Conservation (phyloP, 1,284 basidiomycete species). For the Anthracocystis setariae region DNA sequence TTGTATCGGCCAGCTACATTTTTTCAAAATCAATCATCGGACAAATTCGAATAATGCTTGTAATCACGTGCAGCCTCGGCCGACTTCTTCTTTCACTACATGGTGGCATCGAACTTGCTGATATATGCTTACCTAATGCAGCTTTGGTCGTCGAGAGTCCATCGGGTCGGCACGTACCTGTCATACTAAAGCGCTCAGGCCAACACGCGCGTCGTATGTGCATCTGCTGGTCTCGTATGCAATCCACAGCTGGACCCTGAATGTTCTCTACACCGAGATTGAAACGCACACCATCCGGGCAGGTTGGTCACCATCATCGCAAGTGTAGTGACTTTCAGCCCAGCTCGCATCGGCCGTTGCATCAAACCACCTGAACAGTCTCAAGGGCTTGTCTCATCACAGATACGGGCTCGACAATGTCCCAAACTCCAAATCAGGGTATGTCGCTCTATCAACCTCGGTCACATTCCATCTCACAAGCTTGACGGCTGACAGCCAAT, state of each 20-base stretch:
- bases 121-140: constrained; percentile 24
- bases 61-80: constrained; percentile 3
- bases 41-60: neutral
- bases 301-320: too few relatives aligned
- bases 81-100: neutral
- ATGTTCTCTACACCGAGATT: constrained; percentile 3
- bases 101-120: neutral
- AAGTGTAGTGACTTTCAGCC: too few relatives aligned
- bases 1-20: too few relatives aligned
- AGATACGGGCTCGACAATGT: neutral
- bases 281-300: neutral
- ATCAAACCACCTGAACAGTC: too few relatives aligned
- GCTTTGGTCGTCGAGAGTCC: neutral
- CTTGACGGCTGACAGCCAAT: neutral
- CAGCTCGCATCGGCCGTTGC: too few relatives aligned
- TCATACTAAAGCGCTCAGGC: constrained; percentile 18
- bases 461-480: neutral
- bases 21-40: too few relatives aligned
- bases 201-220: too few relatives aligned
- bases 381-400: neutral
- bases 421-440: constrained; percentile 30
- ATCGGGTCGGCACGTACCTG: neutral
- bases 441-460: neutral
- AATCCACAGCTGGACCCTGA: constrained; percentile 31
- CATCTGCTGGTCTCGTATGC: neutral